These are phyloP conservation scores for Candida xiaguanensis DNA, from an alignment of 805 yeast species.

Conservation along the genomic window DNA sequence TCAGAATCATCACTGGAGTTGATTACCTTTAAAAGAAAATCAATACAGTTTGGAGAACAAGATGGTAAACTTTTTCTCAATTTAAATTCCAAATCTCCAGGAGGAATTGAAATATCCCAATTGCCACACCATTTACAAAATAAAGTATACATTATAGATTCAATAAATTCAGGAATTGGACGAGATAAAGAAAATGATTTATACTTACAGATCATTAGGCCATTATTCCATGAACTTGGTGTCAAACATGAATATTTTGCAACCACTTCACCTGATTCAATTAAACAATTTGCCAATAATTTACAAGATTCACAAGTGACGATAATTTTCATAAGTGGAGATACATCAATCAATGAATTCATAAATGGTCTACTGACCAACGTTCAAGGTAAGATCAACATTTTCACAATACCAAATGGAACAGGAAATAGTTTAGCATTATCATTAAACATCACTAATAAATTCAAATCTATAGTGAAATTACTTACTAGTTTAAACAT, in stretches of 20 bases:
- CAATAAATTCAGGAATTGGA: constrained; percentile 48
- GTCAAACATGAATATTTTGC: constrained; percentile 38
- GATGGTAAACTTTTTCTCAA: constrained; percentile 1
- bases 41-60: constrained; percentile 2
- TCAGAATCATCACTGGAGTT: not conserved
- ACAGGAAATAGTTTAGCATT: constrained; percentile 81
- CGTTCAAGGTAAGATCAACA: constrained; percentile 11
- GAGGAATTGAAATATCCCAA: not conserved
- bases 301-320: constrained; percentile 29
- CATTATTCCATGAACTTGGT: constrained; percentile 39
- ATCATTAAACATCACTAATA: constrained; percentile 45
- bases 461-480: constrained; percentile 14
- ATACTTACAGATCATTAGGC: constrained; percentile 41
- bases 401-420: constrained; percentile 65
- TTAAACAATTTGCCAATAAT: constrained; percentile 34
- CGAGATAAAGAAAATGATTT: constrained; percentile 28
- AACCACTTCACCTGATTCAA: constrained; percentile 39
- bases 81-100: not conserved
- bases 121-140: constrained; percentile 5
- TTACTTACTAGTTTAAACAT: constrained; percentile 15
- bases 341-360: constrained; percentile 78
- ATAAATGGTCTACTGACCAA: constrained; percentile 44
- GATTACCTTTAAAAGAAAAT: not conserved
- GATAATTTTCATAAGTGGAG: constrained; percentile 73
- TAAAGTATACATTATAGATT: constrained; percentile 40